A percentile compares a stretch with the other conserved stretches of the same genome.
phyloP scores from a whole-genome alignment of 73 alveolate species.

The Paramecium sexaurelia region DNA sequence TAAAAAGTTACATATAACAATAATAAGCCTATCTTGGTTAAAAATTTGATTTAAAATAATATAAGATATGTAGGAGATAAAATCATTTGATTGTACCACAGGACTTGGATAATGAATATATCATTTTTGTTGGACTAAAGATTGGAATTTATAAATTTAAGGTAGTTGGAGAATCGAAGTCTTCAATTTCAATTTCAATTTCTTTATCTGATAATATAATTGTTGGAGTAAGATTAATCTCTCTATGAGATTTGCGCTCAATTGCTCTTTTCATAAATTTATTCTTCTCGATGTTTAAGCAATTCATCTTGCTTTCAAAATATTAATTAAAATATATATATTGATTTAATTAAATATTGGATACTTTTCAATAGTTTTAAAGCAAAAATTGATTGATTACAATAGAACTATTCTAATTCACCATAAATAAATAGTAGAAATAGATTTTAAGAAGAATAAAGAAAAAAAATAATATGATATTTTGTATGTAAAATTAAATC shows the following conservation, averaged over 20 bases:
- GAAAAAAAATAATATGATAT: neutral
- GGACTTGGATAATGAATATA: neutral
- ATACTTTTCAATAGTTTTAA: neutral
- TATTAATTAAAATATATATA: neutral
- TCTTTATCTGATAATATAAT: neutral
- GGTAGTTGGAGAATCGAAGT: neutral
- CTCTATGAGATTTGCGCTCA: neutral
- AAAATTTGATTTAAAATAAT: neutral
- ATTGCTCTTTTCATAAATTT: neutral
- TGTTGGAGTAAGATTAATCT: neutral
- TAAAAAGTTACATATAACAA: neutral
- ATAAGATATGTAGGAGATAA: neutral
- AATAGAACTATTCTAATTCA: neutral
- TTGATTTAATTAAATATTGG: neutral
- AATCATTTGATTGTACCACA: neutral
- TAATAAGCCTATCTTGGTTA: neutral
- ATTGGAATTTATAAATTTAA: neutral
- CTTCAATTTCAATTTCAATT: neutral
- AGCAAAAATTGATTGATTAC: neutral
- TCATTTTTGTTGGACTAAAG: neutral
- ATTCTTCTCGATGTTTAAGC: neutral
- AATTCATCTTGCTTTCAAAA: neutral
- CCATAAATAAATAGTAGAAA: neutral
- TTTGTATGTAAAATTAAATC: neutral
- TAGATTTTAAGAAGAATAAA: neutral